A percentile compares a stretch with the other conserved stretches of the same genome.
Evolutionary conservation across 305 asterid genomes (phyloP).

Genomic region (Fraxinus ornus): DNA sequence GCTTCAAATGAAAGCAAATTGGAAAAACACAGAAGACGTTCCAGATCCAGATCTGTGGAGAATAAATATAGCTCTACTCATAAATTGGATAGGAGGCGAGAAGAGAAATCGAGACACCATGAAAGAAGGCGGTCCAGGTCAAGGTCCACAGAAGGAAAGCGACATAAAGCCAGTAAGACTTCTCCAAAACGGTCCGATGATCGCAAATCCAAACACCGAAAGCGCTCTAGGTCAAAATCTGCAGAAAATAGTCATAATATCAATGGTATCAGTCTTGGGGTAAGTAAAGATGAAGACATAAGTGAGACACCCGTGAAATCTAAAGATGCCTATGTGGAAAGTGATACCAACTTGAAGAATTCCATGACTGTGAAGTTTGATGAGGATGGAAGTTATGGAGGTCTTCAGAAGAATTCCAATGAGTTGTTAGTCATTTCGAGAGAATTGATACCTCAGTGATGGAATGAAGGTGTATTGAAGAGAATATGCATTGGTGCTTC

Average conservation of each 20-base stretch:
- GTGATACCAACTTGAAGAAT: slow-evolving; percentile 34
- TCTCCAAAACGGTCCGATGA: slow-evolving; percentile 48
- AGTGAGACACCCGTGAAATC: slow-evolving; percentile 39
- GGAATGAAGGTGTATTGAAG: slow-evolving; percentile 17
- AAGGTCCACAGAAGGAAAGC: slow-evolving; percentile 60
- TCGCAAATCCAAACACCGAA: slow-evolving; percentile 57
- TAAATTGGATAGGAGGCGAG: slow-evolving; percentile 57
- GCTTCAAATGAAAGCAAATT: slow-evolving; percentile 53
- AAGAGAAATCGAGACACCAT: slow-evolving; percentile 50
- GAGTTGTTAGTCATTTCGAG: slow-evolving; percentile 23
- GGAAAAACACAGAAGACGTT: slow-evolving; percentile 48
- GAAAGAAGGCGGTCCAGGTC: slow-evolving; percentile 63
- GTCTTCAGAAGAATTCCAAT: slow-evolving; percentile 19
- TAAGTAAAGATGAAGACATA: slow-evolving; percentile 42
- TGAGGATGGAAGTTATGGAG: slow-evolving; percentile 29
- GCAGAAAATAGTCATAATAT: slow-evolving; percentile 38
- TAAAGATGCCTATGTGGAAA: slow-evolving; percentile 33
- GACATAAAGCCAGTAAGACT: slow-evolving; percentile 40
- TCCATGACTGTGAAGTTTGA: slow-evolving; percentile 31
- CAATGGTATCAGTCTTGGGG: slow-evolving; percentile 29
- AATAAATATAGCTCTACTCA: slow-evolving; percentile 48
- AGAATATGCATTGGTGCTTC: slow-evolving; percentile 23
- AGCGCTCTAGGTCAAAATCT: slow-evolving; percentile 59
- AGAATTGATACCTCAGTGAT: slow-evolving; percentile 21
- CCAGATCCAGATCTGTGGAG: slow-evolving; percentile 65